phyloP scores from a whole-genome alignment of 495 filamentous ascomycete genomes.

The Astrocystis sublimbata region DNA sequence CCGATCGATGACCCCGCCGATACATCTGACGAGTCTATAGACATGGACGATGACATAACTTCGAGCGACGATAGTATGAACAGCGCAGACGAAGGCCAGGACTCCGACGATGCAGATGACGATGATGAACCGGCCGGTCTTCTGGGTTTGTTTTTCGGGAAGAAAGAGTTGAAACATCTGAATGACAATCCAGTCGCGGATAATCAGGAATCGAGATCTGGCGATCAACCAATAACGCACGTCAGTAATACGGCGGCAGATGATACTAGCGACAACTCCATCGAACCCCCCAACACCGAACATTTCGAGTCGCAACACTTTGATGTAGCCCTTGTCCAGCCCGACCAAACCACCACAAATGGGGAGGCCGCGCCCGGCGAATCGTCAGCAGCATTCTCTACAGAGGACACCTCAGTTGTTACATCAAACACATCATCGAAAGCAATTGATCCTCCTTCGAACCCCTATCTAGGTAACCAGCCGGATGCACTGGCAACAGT shows the following conservation, averaged over 20 bases:
- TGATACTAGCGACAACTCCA: background rate
- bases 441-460: conserved; percentile 5
- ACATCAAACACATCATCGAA: background rate
- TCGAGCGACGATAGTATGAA: conserved; percentile 63
- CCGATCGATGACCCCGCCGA: conserved; percentile 67
- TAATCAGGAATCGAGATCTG: background rate
- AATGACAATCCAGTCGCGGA: conserved; percentile 24
- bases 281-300: background rate
- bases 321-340: background rate
- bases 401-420: background rate
- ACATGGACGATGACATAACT: conserved; percentile 85
- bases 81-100: conserved; percentile 47
- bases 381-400: background rate
- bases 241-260: background rate
- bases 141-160: conserved; percentile 64
- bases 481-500: conserved; percentile 5
- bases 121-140: conserved; percentile 58
- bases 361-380: background rate
- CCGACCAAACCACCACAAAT: background rate
- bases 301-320: background rate
- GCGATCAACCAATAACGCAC: background rate
- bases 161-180: conserved; percentile 48
- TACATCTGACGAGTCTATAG: conserved; percentile 74
- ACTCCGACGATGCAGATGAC: conserved; percentile 55
- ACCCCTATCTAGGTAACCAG: conserved; percentile 18